Base-by-base conservation (phyloP, 257 asterid genomes). In the Echites panduratus region DNA sequence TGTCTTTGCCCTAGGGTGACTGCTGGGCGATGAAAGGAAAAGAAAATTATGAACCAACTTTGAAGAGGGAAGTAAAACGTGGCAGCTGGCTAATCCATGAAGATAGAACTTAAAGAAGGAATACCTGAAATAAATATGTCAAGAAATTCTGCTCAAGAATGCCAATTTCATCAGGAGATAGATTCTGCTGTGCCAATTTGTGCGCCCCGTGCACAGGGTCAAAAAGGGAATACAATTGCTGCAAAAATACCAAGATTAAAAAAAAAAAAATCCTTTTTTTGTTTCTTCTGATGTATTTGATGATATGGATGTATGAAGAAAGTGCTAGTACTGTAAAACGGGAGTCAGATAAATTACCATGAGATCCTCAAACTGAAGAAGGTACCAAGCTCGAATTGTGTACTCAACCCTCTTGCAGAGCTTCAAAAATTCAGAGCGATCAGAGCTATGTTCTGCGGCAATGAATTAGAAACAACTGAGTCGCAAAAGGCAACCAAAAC, bases 321-420 rank as follows among this genome's bases (percentile, higher is more conserved):
- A 70, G 16, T 10, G 50, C 6, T n/a, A 59, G 4, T 67, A 76
- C 16, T 50, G n/a, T 13, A 14, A 49, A 19, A 49, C 20, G 20
- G 54, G 0, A 19, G 54, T 41, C 45, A 41, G 9, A 41, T 5
- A 41, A 41, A 41, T 75, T 78, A 94, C 99, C 98, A 91, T 91
- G 87, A 94, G 97, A 87, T 94, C 99, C 89, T 94, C 99, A 83
- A 94, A 94, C 75, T 94, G 99, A 74, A 91, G 81, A 80, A 81
- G 87, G 85, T 91, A 94, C 99, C 99, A 94, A 68, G 99, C 99
- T 74, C 97, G 90, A 73, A 94, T 86, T 58, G 96, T 91, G 83
- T 94, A 94, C 85, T 94, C 99, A 54, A 91, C 93, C 78, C 99
- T 88, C 91, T 94, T 94, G 79, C 98, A 94, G 54, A 94, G 93